Base-by-base conservation (phyloP, 345 rosid genomes). In the Crucihimalaya himalaica region DNA sequence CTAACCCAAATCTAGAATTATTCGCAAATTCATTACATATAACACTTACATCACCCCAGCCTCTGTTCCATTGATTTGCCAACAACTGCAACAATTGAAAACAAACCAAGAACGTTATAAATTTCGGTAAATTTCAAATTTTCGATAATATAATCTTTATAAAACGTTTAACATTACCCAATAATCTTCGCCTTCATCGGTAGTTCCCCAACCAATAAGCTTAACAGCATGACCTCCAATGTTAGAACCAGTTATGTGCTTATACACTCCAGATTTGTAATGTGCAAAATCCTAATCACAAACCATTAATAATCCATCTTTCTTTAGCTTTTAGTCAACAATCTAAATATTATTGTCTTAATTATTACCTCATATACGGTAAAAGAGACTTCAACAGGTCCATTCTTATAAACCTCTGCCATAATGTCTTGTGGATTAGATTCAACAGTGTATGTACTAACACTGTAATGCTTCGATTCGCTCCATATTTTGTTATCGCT, bases 171-270 rank as follows among this genome's bases (percentile, higher is more conserved):
- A 32, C 14, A 51, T 69, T 87, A 95, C 99, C 97, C 97, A 95
- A 47, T 95, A 95, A 68, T 95, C 99, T 71, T 88, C 88, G 35
- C 97, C 97, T 6, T 83, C 91, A 20, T 80, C 84, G 7, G 91
- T 74, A 57, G 99, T 89, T 66, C 99, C 99, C 99, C 99, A 95
- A 2, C 99, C 97, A 37, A 95, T 88, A 35, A 92, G 88, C 82
- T 92, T 95, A 70, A 95, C 99, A 53, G 97, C 97, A 77, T 92
- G 97, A 50, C 99, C 97, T 54, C 97, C 99, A 84, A 95, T 42
- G 31, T 71, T 77, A 66, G 50, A 80, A 52, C 97, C 99, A 0
- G 92, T 84, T 53, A 92, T 72, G 72, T 95, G 92, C 81, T 85
- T 90, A 83, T 95, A 92, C 20, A 92, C 93, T 76, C 97, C 99